These are phyloP conservation scores for Colletotrichum zoysiae DNA, from an alignment of 2,329 filamentous ascomycete genomes.

Conservation along the genomic window DNA sequence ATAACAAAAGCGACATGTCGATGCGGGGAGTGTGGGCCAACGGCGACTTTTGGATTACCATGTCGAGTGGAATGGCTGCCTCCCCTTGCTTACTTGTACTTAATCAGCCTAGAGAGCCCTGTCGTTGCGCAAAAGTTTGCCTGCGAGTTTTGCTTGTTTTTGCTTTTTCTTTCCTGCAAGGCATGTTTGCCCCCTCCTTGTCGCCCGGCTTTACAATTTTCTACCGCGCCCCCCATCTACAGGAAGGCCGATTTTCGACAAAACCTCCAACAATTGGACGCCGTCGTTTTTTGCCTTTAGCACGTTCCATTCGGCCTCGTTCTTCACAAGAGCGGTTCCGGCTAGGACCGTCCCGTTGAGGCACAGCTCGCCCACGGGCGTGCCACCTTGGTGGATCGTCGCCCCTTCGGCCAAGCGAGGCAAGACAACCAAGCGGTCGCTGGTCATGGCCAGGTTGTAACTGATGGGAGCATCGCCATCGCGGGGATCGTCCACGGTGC, in stretches of 20 bases:
- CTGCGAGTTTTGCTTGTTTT: background rate
- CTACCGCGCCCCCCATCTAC: slow-evolving; percentile 8
- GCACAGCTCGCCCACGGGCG: slow-evolving; percentile 58
- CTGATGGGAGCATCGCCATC: slow-evolving; percentile 65
- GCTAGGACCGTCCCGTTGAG: slow-evolving; percentile 75
- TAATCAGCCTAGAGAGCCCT: slow-evolving; percentile 32
- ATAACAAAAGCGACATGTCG: slow-evolving; percentile 15
- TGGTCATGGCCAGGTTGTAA: slow-evolving; percentile 74
- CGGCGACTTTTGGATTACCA: background rate
- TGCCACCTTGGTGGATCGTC: slow-evolving; percentile 47
- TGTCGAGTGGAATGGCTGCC: slow-evolving; percentile 18
- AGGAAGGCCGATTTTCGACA: slow-evolving; percentile 57
- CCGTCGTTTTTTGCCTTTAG: slow-evolving; percentile 51
- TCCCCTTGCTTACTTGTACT: slow-evolving; percentile 19
- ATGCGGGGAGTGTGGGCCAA: background rate
- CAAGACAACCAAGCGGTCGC: slow-evolving; percentile 64
- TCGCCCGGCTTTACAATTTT: slow-evolving; percentile 19
- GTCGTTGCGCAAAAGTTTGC: slow-evolving; percentile 36
- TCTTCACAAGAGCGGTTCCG: slow-evolving; percentile 74
- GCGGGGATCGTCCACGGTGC: slow-evolving; percentile 41
- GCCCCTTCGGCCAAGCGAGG: slow-evolving; percentile 67
- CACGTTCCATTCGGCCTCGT: slow-evolving; percentile 67
- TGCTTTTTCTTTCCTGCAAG: slow-evolving; percentile 2
- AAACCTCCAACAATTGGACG: slow-evolving; percentile 51
- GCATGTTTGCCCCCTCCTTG: slow-evolving; percentile 5